Base-by-base conservation (phyloP, 2,329 filamentous ascomycete species). In the Neoascochyta sp. region DNA sequence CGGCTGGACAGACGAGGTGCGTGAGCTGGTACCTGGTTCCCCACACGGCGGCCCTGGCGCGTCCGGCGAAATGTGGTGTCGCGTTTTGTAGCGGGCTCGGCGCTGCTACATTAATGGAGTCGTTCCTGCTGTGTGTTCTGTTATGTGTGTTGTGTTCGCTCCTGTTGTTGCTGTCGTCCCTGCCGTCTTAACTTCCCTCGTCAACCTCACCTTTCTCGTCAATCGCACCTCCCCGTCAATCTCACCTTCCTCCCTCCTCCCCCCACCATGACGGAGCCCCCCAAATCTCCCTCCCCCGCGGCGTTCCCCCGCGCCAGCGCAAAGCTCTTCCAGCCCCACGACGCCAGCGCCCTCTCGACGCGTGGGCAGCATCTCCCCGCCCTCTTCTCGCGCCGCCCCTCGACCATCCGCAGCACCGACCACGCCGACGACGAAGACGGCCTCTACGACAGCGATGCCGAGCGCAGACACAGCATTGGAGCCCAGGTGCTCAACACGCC, bases 401-500 rank as follows among this genome's bases (percentile, higher is more conserved):
- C 53, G 2, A 56, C 55, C 3, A 35, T 57, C 26, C 53, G 57
- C 12, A 56, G 47, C 35, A 39, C 33, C 17, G 45, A 50, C 5
- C 30, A 32, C 29, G 49, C 47, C 36, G 47, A 54, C 21, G 57
- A 63, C 9, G 54, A 56, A 15, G 58, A 63, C 17, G 51, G 53
- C 7, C 43, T 57, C 7, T 62, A 60, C 22, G 60, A 63, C 18
- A 48, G 61, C 6, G 52, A 62, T 17, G 30, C 44, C 0, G 60
- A 63, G 18, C 51, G 68, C 28, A 52, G 66, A 24, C 54, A 58
- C 40, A 72, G 68, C 39, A 45, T 59, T 30, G 68, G 61, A 10
- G 67, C 65, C 1, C 49, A 52, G 22, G 53, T 67, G 5, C 50
- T 73, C 25, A 66, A 69, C 45, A 70, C 68, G 22, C 80, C 82